Conservation (phyloP, 1,139 yeast genomes). For the Hemisphaericaspora xylanilytica region DNA sequence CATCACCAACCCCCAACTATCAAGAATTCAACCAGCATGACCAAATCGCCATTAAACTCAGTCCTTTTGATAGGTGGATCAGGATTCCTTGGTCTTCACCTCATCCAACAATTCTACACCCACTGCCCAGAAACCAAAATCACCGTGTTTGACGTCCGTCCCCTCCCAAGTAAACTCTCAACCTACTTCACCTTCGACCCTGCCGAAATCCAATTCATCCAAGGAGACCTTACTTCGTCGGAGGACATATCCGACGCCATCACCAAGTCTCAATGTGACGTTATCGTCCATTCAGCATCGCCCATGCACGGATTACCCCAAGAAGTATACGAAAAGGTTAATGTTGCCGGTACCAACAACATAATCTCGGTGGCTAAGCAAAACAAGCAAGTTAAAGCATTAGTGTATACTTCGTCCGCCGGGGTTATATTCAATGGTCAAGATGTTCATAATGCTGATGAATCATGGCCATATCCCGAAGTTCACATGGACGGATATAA, state of each 20-base stretch:
- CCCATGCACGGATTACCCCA: constrained; percentile 89
- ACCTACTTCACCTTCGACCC: constrained; percentile 73
- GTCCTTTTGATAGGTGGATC: constrained; percentile 90
- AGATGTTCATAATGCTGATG: constrained; percentile 88
- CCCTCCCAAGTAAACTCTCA: constrained; percentile 69
- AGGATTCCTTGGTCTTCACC: constrained; percentile 90
- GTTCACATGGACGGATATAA: constrained; percentile 96
- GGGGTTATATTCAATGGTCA: constrained; percentile 96
- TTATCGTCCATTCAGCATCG: constrained; percentile 93
- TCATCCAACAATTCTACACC: constrained; percentile 78
- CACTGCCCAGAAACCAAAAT: constrained; percentile 68
- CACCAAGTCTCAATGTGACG: constrained; percentile 56
- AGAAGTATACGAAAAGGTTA: constrained; percentile 81
- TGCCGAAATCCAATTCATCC: constrained; percentile 53
- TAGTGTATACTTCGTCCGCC: constrained; percentile 95
- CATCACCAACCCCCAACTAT: too few species aligned
- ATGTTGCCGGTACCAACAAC: constrained; percentile 83
- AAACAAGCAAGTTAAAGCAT: constrained; percentile 54
- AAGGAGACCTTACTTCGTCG: constrained; percentile 82
- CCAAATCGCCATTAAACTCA: constrained; percentile 12
- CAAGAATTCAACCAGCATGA: constrained; percentile 1
- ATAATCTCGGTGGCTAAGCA: constrained; percentile 64
- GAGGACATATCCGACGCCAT: constrained; percentile 70
- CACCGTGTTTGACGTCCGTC: constrained; percentile 88
- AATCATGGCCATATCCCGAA: constrained; percentile 87